These are phyloP conservation scores for Teratosphaeria nubilosa DNA, from an alignment of 2,329 filamentous ascomycete species.

Conservation along the genomic window DNA sequence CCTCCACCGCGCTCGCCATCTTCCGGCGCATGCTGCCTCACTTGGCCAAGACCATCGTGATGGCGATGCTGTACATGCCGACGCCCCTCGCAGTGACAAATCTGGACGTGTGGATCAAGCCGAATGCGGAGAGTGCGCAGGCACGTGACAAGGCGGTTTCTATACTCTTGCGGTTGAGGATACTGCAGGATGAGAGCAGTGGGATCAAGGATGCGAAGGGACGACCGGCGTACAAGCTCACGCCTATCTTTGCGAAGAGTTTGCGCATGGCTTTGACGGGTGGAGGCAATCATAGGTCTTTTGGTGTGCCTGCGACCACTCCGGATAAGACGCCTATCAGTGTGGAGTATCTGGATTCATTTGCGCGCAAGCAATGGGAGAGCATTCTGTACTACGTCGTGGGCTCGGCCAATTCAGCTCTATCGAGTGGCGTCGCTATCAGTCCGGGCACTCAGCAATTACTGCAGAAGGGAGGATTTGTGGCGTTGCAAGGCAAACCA, in stretches of 20 bases:
- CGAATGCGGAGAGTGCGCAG: slow-evolving; percentile 33
- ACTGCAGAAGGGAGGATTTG: slow-evolving; percentile 68
- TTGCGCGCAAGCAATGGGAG: slow-evolving; percentile 86
- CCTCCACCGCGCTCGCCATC: slow-evolving; percentile 87
- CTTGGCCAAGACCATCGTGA: slow-evolving; percentile 88
- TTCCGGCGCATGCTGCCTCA: slow-evolving; percentile 96
- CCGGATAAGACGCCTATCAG: slow-evolving; percentile 55
- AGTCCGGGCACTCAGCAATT: slow-evolving; percentile 73
- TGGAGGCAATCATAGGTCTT: slow-evolving; percentile 75
- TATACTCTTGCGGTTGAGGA: slow-evolving; percentile 76
- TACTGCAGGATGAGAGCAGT: slow-evolving; percentile 52
- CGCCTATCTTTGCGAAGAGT: slow-evolving; percentile 71
- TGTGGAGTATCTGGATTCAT: slow-evolving; percentile 66
- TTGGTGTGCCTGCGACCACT: slow-evolving; percentile 71
- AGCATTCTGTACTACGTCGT: slow-evolving; percentile 94
- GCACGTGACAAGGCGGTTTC: slow-evolving; percentile 77
- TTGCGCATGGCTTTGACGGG: slow-evolving; percentile 76
- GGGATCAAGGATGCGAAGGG: slow-evolving; percentile 48
- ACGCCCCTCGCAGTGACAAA: slow-evolving; percentile 67
- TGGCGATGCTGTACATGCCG: slow-evolving; percentile 87
- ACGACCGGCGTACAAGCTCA: slow-evolving; percentile 60
- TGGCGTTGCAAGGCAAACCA: slow-evolving; percentile 40
- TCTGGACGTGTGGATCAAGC: slow-evolving; percentile 76
- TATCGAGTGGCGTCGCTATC: slow-evolving; percentile 35
- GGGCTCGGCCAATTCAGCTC: slow-evolving; percentile 53